Conservation (phyloP, 306 rosid genomes). For the Hippophae rhamnoides region DNA sequence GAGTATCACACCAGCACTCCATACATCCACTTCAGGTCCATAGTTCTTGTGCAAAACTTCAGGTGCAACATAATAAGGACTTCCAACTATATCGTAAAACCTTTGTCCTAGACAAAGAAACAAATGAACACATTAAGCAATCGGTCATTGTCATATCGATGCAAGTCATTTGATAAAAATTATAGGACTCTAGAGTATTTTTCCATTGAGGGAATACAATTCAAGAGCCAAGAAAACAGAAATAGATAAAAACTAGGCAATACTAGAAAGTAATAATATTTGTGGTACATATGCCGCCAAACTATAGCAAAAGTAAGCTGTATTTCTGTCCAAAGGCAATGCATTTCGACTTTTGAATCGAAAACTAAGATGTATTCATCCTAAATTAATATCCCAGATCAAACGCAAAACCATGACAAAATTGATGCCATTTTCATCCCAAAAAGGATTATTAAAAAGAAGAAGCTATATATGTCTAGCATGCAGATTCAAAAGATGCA, state of each 20-base stretch:
- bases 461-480: too few species aligned
- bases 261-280: too few species aligned
- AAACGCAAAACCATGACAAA: not conserved
- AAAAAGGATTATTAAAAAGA: too few species aligned
- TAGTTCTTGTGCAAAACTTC: conserved; percentile 67
- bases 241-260: not conserved
- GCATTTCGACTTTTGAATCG: not conserved
- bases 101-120: conserved; percentile 46
- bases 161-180: too few species aligned
- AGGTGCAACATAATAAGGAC: conserved; percentile 87
- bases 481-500: too few species aligned
- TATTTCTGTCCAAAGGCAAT: not conserved
- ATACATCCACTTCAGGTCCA: conserved; percentile 82
- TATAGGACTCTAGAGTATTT: too few species aligned
- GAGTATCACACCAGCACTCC: conserved; percentile 95
- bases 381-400: not conserved
- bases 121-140: not conserved
- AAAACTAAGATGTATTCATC: not conserved
- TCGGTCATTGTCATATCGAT: too few species aligned
- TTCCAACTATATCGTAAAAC: conserved; percentile 71
- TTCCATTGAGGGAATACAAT: not conserved
- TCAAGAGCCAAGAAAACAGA: not conserved
- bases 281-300: too few species aligned
- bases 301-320: not conserved
- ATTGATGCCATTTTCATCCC: too few species aligned